These are phyloP conservation scores for Inga oerstediana DNA, from an alignment of 306 rosid species.

Conservation along the genomic window DNA sequence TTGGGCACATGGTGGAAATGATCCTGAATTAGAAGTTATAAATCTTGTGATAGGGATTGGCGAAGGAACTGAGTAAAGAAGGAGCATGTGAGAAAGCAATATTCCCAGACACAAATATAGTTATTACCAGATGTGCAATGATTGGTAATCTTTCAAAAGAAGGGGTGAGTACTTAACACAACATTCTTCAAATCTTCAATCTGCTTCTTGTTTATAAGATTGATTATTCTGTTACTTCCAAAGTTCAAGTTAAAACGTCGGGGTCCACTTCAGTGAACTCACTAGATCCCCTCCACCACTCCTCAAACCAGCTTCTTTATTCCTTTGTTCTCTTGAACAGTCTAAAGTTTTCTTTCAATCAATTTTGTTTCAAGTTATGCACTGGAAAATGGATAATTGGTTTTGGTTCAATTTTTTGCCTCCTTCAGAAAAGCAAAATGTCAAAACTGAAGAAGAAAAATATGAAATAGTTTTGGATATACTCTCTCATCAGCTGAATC, in stretches of 20 bases:
- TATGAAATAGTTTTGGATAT: not conserved
- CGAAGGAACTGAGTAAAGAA: slow-evolving; percentile 74
- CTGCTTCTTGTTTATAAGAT: not conserved
- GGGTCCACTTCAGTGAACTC: not conserved
- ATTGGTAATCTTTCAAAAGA: slow-evolving; percentile 70
- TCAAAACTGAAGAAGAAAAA: not conserved
- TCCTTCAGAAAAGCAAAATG: too few species aligned
- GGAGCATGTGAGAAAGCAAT: slow-evolving; percentile 92
- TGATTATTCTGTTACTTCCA: not conserved
- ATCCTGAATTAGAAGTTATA: not conserved
- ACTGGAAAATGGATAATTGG: not conserved
- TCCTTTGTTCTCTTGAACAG: not conserved
- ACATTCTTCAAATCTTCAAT: slow-evolving; percentile 19
- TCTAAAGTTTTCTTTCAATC: not conserved
- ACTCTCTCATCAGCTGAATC: not conserved
- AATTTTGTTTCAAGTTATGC: not conserved
- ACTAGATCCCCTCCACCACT: not conserved
- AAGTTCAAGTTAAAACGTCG: not conserved
- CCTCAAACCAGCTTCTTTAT: not conserved
- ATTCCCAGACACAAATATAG: slow-evolving; percentile 70
- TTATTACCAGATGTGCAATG: slow-evolving; percentile 65
- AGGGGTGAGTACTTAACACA: slow-evolving; percentile 56
- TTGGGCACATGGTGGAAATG: not conserved
- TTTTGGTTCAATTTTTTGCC: not conserved
- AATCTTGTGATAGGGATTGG: slow-evolving; percentile 63